Percentiles rank a stretch among this genome's conserved stretches.
Conservation (phyloP, 495 filamentous ascomycete species). For the Penicillium paradoxum region DNA sequence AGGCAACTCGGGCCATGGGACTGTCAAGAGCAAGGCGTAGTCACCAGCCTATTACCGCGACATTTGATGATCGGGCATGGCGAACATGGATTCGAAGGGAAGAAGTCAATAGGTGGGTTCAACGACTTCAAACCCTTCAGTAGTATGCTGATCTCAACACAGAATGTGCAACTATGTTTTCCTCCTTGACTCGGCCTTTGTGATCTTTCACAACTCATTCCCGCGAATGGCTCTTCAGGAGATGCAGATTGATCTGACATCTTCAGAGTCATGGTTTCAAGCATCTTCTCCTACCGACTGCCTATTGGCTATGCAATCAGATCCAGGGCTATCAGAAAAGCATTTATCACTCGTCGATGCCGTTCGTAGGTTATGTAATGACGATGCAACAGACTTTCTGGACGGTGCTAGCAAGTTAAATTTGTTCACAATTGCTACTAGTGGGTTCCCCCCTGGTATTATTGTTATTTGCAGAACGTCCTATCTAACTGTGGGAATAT, state of each 20-base stretch:
- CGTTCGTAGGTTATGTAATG: neutral
- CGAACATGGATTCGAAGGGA: neutral
- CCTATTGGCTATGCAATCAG: neutral
- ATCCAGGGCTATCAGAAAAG: neutral
- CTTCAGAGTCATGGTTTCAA: neutral
- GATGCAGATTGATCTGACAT: slow-evolving; percentile 1
- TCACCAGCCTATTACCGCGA: neutral
- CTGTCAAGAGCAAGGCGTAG: neutral
- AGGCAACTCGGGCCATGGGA: neutral
- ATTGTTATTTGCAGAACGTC: too few relatives aligned
- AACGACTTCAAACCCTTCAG: neutral
- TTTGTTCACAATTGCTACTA: slow-evolving; percentile 5
- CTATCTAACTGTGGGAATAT: neutral
- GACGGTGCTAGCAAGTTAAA: slow-evolving; percentile 4
- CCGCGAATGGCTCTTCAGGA: neutral
- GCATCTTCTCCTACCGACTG: neutral
- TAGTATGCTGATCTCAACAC: neutral
- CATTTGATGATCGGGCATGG: neutral
- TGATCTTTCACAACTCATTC: slow-evolving; percentile 1
- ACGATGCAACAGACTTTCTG: neutral
- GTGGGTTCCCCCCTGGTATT: neutral
- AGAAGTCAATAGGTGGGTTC: neutral
- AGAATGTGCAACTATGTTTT: neutral
- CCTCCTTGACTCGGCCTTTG: neutral
- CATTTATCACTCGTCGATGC: neutral